These are phyloP conservation scores for Yamadazyma siamensis DNA, from an alignment of 1,139 yeast genomes.

Conservation along the genomic window DNA sequence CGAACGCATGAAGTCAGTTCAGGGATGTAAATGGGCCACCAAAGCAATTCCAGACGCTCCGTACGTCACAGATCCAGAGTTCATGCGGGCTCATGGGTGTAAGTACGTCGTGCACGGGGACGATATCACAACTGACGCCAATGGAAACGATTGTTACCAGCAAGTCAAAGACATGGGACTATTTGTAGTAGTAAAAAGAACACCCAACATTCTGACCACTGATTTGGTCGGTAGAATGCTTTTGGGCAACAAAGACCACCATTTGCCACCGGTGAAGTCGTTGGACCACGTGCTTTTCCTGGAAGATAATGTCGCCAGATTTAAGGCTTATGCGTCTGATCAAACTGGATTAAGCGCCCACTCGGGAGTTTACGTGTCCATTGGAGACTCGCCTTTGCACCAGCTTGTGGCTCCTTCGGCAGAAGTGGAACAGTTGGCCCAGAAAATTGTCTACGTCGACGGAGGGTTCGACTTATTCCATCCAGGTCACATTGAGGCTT, in stretches of 20 bases:
- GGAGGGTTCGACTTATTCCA: slow-evolving; percentile 93
- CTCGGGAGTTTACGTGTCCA: slow-evolving; percentile 55
- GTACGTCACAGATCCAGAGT: slow-evolving; percentile 85
- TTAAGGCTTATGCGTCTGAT: slow-evolving; percentile 62
- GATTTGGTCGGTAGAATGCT: slow-evolving; percentile 93
- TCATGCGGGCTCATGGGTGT: slow-evolving; percentile 74
- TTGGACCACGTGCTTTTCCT: slow-evolving; percentile 28
- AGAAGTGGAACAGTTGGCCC: slow-evolving; percentile 21
- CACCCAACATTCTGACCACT: slow-evolving; percentile 92
- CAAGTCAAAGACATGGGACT: slow-evolving; percentile 80
- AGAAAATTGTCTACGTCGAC: slow-evolving; percentile 54
- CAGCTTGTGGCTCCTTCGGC: slow-evolving; percentile 35
- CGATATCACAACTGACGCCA: slow-evolving; percentile 93
- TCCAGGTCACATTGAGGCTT: slow-evolving; percentile 84
- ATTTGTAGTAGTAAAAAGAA: slow-evolving; percentile 84
- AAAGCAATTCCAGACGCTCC: slow-evolving; percentile 77
- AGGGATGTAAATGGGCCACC: slow-evolving; percentile 89
- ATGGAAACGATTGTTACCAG: slow-evolving; percentile 91
- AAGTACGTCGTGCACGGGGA: slow-evolving; percentile 95
- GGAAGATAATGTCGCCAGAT: slow-evolving; percentile 31
- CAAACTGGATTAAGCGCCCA: slow-evolving; percentile 58
- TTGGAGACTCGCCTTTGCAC: slow-evolving; percentile 21
- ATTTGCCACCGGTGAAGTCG: slow-evolving; percentile 37
- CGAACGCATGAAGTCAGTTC: slow-evolving; percentile 80
- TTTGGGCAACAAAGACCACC: slow-evolving; percentile 57